Conservation (phyloP, 2,329 filamentous ascomycete species). For the Lachnellula suecica region DNA sequence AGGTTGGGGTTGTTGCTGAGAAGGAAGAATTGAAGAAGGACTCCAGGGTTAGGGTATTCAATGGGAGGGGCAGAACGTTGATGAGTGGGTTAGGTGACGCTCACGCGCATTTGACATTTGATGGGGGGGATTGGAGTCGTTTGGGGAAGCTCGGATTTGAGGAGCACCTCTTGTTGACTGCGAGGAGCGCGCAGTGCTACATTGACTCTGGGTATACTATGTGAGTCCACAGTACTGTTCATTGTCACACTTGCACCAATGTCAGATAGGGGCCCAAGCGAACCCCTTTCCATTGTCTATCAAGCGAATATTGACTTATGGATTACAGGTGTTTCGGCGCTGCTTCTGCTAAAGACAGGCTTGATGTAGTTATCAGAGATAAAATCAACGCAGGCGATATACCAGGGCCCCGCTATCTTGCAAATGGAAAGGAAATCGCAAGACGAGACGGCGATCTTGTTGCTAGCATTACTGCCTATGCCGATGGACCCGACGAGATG, state of each 20-base stretch:
- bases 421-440: slow-evolving; percentile 50
- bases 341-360: slow-evolving; percentile 22
- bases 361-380: slow-evolving; percentile 45
- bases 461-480: slow-evolving; percentile 32
- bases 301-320: neutral
- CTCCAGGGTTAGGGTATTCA: slow-evolving; percentile 14
- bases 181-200: slow-evolving; percentile 42
- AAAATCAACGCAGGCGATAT: slow-evolving; percentile 48
- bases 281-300: too few species aligned
- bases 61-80: slow-evolving; percentile 37
- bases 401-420: slow-evolving; percentile 46
- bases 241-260: neutral
- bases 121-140: slow-evolving; percentile 40
- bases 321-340: slow-evolving; percentile 23
- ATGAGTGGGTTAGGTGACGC: slow-evolving; percentile 50
- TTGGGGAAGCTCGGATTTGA: slow-evolving; percentile 44
- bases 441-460: slow-evolving; percentile 43
- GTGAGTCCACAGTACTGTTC: slow-evolving; percentile 22
- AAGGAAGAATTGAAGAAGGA: slow-evolving; percentile 23
- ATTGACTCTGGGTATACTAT: slow-evolving; percentile 51
- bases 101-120: slow-evolving; percentile 50
- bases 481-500: slow-evolving; percentile 41
- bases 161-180: slow-evolving; percentile 47
- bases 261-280: neutral
- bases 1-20: slow-evolving; percentile 29